Percentiles rank a stretch among this genome's conserved stretches.
Evolutionary conservation across 1,284 basidiomycete species (phyloP).

Genomic region (Athelia psychrophila): DNA sequence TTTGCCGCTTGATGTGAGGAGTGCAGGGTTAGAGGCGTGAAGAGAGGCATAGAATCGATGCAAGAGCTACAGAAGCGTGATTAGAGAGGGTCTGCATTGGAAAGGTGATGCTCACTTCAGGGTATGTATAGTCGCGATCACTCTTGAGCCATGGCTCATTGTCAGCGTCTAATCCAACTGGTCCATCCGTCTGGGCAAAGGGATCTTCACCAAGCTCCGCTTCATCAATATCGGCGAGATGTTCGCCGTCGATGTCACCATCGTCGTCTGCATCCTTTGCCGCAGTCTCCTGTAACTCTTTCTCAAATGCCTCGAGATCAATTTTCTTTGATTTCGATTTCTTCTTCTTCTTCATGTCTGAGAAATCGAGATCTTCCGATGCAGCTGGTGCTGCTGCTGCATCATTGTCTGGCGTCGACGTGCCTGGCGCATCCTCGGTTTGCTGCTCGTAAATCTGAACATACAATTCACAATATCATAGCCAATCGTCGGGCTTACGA

Average conservation of each 20-base stretch:
- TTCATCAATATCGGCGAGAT: slow-evolving; percentile 70
- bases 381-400: slow-evolving; percentile 36
- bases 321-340: slow-evolving; percentile 74
- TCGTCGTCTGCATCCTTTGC: slow-evolving; percentile 59
- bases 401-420: slow-evolving; percentile 59
- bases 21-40: slow-evolving; percentile 92
- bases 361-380: slow-evolving; percentile 75
- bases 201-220: slow-evolving; percentile 84
- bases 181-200: slow-evolving; percentile 63
- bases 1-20: slow-evolving; percentile 84
- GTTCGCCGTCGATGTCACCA: slow-evolving; percentile 60
- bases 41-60: slow-evolving; percentile 90
- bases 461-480: neutral
- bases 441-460: neutral
- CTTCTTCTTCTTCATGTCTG: slow-evolving; percentile 82
- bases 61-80: slow-evolving; percentile 62
- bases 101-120: slow-evolving; percentile 58
- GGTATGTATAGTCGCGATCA: slow-evolving; percentile 94
- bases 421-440: slow-evolving; percentile 55
- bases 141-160: slow-evolving; percentile 87
- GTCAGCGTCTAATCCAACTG: slow-evolving; percentile 60
- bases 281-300: slow-evolving; percentile 75
- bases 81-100: neutral
- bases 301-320: slow-evolving; percentile 86
- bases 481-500: slow-evolving; percentile 48